These are phyloP conservation scores for Phytophthora sp. DNA, from an alignment of 352 stramenopile species.

Conservation along the genomic window DNA sequence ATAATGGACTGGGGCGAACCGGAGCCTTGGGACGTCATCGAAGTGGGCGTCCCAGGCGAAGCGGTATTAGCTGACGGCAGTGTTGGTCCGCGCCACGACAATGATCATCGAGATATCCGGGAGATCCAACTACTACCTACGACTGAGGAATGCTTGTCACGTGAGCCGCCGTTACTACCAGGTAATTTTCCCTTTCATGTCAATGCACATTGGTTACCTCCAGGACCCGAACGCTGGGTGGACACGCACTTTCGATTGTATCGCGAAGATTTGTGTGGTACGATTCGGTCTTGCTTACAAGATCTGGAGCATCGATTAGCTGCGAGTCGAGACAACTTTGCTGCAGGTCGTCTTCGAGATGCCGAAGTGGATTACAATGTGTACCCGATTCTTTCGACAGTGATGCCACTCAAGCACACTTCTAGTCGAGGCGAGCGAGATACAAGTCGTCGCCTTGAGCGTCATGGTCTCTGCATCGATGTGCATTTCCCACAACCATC, in stretches of 20 bases:
- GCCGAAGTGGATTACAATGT: constrained; percentile 44
- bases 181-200: constrained; percentile 47
- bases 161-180: constrained; percentile 34
- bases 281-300: constrained; percentile 43
- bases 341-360: constrained; percentile 24
- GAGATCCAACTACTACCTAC: constrained; percentile 48
- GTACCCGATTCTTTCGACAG: constrained; percentile 28
- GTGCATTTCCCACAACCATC: constrained; percentile 39
- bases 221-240: constrained; percentile 47
- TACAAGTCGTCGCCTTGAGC: constrained; percentile 20
- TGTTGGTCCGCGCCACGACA: constrained; percentile 47
- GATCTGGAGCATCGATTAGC: constrained; percentile 34
- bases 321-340: constrained; percentile 13
- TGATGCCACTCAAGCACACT: constrained; percentile 35
- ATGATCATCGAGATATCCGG: constrained; percentile 40
- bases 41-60: constrained; percentile 34
- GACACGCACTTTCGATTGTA: constrained; percentile 57
- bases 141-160: constrained; percentile 40
- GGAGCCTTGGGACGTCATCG: constrained; percentile 38
- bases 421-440: constrained; percentile 31
- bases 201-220: constrained; percentile 49
- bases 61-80: constrained; percentile 25
- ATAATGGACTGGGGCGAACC: not conserved
- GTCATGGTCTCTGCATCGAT: constrained; percentile 42
- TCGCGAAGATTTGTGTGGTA: constrained; percentile 48